A percentile compares a stretch with the other conserved stretches of the same genome.
Evolutionary conservation across 2,329 filamentous ascomycete genomes (phyloP).

Genomic region (Verticillium isaacii): DNA sequence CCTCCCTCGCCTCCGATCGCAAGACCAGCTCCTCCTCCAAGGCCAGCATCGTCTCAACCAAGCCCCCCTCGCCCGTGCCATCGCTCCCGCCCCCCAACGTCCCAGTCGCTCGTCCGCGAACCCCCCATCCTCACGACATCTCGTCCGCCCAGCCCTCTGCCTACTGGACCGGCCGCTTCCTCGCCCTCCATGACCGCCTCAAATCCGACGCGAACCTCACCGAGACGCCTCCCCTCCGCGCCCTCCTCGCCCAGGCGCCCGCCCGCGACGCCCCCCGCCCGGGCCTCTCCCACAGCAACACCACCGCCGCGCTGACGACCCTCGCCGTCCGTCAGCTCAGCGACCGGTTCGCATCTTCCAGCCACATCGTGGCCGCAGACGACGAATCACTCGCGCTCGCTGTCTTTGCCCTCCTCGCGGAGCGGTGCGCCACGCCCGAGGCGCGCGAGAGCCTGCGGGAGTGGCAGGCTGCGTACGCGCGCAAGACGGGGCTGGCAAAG

Average conservation of each 20-base stretch:
- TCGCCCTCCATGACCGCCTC: slow-evolving; percentile 50
- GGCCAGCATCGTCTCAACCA: not conserved
- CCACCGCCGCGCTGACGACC: not conserved
- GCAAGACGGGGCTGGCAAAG: slow-evolving; percentile 26
- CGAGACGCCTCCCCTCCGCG: not conserved
- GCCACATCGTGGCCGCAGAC: not conserved
- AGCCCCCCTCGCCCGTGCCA: not conserved
- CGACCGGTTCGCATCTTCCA: not conserved
- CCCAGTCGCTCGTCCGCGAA: not conserved
- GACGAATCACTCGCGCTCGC: not conserved
- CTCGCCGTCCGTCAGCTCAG: not conserved
- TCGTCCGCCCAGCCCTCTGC: slow-evolving; percentile 37
- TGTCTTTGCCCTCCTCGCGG: slow-evolving; percentile 41
- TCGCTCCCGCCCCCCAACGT: not conserved
- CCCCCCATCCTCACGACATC: slow-evolving; percentile 24
- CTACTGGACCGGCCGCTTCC: slow-evolving; percentile 62
- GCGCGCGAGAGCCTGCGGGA: slow-evolving; percentile 41
- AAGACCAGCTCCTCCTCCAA: slow-evolving; percentile 9
- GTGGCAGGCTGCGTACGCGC: slow-evolving; percentile 47
- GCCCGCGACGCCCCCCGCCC: not conserved
- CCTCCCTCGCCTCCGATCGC: slow-evolving; percentile 7
- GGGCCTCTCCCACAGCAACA: not conserved
- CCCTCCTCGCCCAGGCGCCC: not conserved
- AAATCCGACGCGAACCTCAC: not conserved
- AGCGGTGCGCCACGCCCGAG: slow-evolving; percentile 40